Conservation (phyloP, 2,329 filamentous ascomycete genomes). For the Ceratocystis eucalypticola region DNA sequence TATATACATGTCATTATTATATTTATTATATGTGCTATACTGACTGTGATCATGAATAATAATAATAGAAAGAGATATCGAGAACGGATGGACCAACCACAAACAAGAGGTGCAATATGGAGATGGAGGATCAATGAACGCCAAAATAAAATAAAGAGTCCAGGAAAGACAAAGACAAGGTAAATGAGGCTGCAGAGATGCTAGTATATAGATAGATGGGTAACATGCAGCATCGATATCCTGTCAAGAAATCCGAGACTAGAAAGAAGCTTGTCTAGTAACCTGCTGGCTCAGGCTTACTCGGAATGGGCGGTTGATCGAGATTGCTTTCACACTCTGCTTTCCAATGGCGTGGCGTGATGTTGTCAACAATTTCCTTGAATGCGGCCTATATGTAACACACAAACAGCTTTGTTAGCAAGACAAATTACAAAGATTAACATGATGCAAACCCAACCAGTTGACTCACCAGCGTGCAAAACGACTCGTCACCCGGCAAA, state of each 20-base stretch:
- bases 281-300: slow-evolving; percentile 39
- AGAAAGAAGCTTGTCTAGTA: slow-evolving; percentile 25
- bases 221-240: background rate
- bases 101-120: background rate
- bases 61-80: background rate
- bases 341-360: slow-evolving; percentile 69
- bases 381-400: slow-evolving; percentile 54
- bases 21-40: background rate
- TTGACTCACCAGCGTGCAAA: slow-evolving; percentile 67
- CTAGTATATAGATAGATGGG: too few species aligned
- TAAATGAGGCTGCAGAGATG: background rate
- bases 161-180: background rate
- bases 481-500: slow-evolving; percentile 69
- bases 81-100: background rate
- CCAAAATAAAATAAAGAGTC: background rate
- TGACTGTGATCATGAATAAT: background rate
- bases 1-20: background rate
- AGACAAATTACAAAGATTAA: background rate
- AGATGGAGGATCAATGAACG: background rate
- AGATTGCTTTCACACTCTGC: slow-evolving; percentile 37
- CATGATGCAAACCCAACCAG: background rate
- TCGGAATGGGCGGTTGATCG: slow-evolving; percentile 33
- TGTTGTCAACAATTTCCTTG: slow-evolving; percentile 83
- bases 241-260: background rate
- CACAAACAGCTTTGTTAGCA: background rate